Base-by-base conservation (phyloP, 2,329 filamentous ascomycete genomes). In the Myotisia sp. region DNA sequence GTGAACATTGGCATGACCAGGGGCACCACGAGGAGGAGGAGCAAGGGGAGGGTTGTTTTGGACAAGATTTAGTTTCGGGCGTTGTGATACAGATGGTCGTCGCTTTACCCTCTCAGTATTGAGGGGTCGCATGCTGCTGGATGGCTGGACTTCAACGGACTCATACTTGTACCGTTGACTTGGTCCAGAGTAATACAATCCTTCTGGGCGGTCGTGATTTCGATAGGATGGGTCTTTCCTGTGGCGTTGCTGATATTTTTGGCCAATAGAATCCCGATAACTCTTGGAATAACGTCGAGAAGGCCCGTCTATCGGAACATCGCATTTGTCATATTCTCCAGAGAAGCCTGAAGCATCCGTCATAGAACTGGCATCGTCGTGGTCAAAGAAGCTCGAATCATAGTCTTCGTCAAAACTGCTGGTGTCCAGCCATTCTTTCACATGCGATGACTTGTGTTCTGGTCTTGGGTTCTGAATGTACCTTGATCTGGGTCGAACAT, bases 341-440 rank as follows among this genome's bases (percentile, higher is more conserved):
- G 46, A 44, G 6, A 37, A 28, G 12, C 33, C 37, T 3, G 44
- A 46, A 18, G 46, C 44, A 7, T 54, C 53, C 5, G 48, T 52
- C 2, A 42, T 44, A 5, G 50, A 53, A 23, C 43, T 50, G 5
- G 45, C 38, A 4, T 47, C 41, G 3, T 48, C 48, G 6, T 38
- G 23, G 13, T 53, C 53, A 24, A 49, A 49, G 5, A 49, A 34
- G 23, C 43, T 37, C 1, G 50, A 51, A 12, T 51, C 48, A 12
- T 52, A 49, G 18, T 54, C 49, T n/a, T 44, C 49, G 16, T 46
- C 39, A 24, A 49, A 54, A 36, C 42, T 46, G 2, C 38, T 42
- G 12, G 42, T 42, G 4, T 44, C 44, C 24, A 38, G 33, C 42
- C 36, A 48, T 19, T 29, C 33, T n/a, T 42, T 28, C 18, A 35